These are phyloP conservation scores for Tuber umbilicatum DNA, from an alignment of 495 filamentous ascomycete genomes.

Conservation along the genomic window DNA sequence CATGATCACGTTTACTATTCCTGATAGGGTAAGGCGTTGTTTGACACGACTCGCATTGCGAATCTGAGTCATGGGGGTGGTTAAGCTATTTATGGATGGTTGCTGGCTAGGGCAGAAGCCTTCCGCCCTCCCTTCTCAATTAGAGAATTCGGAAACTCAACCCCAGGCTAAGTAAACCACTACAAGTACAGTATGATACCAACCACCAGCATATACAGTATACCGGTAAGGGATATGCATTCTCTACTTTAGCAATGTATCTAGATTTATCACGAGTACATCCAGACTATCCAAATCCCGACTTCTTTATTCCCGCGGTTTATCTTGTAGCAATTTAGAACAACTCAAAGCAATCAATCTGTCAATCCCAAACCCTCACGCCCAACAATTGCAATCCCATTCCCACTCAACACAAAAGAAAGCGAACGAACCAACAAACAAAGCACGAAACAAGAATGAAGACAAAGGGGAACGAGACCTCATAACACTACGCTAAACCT, in stretches of 20 bases:
- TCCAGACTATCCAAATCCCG: neutral
- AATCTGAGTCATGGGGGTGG: neutral
- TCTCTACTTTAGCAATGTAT: neutral
- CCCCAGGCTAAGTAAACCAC: too few species aligned
- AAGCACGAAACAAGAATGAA: neutral
- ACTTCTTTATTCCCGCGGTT: neutral
- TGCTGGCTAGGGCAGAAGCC: too few species aligned
- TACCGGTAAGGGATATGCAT: neutral
- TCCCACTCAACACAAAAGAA: neutral
- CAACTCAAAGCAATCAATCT: neutral
- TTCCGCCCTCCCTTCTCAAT: too few species aligned
- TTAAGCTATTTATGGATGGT: neutral
- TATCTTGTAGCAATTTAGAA: neutral
- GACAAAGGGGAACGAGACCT: neutral
- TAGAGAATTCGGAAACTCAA: too few species aligned
- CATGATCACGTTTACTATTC: neutral
- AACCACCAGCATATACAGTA: neutral
- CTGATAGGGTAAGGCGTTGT: neutral
- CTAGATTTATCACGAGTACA: neutral
- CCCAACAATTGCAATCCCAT: neutral
- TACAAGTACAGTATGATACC: too few species aligned
- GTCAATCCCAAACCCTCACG: neutral
- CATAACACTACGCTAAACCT: neutral
- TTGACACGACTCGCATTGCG: neutral
- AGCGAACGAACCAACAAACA: neutral